These are phyloP conservation scores for Acarospora socialis DNA, from an alignment of 2,329 filamentous ascomycete species.

Conservation along the genomic window DNA sequence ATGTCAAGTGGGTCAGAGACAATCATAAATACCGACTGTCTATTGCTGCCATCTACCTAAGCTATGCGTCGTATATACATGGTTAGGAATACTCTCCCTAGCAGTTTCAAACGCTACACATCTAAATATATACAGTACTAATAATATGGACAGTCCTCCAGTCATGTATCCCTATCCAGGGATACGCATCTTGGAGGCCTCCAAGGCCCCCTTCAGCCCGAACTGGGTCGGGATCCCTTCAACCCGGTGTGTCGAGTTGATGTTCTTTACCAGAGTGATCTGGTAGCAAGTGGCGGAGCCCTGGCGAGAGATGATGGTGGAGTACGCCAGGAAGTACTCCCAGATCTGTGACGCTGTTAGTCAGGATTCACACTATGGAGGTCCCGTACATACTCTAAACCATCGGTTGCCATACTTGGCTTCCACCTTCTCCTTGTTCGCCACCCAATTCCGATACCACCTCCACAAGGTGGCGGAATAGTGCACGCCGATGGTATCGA, in stretches of 20 bases:
- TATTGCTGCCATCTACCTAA: too few relatives aligned
- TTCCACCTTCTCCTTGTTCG: constrained; percentile 79
- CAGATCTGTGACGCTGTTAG: constrained; percentile 47
- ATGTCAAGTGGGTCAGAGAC: too few relatives aligned
- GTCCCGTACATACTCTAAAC: constrained; percentile 86
- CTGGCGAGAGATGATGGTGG: constrained; percentile 71
- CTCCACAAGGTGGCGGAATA: constrained; percentile 94
- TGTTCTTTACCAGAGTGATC: constrained; percentile 76
- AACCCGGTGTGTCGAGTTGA: constrained; percentile 72
- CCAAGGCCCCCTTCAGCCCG: constrained; percentile 52
- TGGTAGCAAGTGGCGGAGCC: constrained; percentile 77
- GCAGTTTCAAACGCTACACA: too few relatives aligned
- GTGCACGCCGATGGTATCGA: constrained; percentile 92
- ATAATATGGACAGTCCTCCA: too few relatives aligned
- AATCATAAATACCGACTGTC: too few relatives aligned
- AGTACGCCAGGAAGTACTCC: constrained; percentile 82
- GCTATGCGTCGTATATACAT: too few relatives aligned
- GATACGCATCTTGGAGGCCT: constrained; percentile 28
- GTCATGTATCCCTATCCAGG: too few relatives aligned
- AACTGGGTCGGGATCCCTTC: constrained; percentile 59
- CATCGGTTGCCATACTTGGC: constrained; percentile 91
- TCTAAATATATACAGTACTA: too few relatives aligned
- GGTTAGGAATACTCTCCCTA: too few relatives aligned
- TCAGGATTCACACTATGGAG: too few relatives aligned
- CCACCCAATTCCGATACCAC: constrained; percentile 98